Evolutionary conservation across 345 rosid species (phyloP).

Genomic region (Diplotaxis tenuifolia): DNA sequence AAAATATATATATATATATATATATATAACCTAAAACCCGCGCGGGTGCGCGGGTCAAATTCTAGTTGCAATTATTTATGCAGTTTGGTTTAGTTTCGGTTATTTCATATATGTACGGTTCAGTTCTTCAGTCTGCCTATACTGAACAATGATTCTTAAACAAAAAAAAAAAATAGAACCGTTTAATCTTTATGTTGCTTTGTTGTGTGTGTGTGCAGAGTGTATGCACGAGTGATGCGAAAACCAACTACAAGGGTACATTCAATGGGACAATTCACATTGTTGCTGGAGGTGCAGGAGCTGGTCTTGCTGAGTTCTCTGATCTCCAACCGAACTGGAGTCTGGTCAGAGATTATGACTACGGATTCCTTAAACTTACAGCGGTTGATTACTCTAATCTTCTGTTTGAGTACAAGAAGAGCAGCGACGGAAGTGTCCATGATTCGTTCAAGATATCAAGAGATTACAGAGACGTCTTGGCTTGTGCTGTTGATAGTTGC

Average conservation of each 20-base stretch:
- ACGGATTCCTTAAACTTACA: conserved; percentile 55
- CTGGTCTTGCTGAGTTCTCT: conserved; percentile 51
- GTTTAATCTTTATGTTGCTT: not conserved
- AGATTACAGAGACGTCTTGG: conserved; percentile 57
- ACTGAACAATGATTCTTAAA: not conserved
- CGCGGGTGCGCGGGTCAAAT: no score
- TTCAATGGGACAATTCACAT: conserved; percentile 67
- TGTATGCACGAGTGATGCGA: conserved; percentile 54
- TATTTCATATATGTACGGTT: no score
- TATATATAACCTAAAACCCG: no score
- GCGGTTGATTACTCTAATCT: conserved; percentile 57
- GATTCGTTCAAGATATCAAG: conserved; percentile 59
- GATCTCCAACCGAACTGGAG: conserved; percentile 55
- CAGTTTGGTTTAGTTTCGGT: no score
- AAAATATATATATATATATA: no score
- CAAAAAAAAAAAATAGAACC: not conserved
- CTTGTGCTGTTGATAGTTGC: conserved; percentile 60
- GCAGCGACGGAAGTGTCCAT: conserved; percentile 61
- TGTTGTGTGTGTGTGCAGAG: conserved; percentile 40
- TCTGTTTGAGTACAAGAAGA: conserved; percentile 66
- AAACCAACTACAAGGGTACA: conserved; percentile 45
- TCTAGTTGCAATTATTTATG: no score
- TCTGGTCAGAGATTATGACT: conserved; percentile 49
- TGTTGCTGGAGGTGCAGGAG: conserved; percentile 79
- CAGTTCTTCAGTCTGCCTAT: no score